Conservation (phyloP, 257 asterid genomes). For the Anisodus acutangulus region DNA sequence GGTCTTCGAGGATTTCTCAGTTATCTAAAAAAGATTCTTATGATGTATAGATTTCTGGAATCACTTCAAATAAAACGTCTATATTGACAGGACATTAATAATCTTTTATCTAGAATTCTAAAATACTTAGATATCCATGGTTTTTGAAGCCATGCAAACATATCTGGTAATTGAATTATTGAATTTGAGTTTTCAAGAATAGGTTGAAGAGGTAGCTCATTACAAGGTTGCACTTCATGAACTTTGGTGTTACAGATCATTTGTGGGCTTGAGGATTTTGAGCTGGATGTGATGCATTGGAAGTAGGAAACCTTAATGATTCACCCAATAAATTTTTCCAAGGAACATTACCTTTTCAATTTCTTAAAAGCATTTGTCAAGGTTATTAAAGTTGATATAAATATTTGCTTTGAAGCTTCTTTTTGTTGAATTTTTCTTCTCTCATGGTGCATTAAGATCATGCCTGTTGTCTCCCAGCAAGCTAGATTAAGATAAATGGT, state of each 20-base stretch:
- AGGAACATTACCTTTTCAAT: background rate
- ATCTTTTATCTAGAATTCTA: background rate
- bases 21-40: background rate
- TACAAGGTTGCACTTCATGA: conserved; percentile 5
- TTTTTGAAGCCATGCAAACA: background rate
- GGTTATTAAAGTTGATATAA: background rate
- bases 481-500: conserved; percentile 5
- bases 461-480: background rate
- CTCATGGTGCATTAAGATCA: background rate
- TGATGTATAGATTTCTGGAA: conserved; percentile 4
- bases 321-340: background rate
- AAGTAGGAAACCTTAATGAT: background rate
- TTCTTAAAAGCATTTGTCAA: conserved; percentile 20
- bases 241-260: conserved; percentile 22
- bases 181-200: background rate
- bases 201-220: conserved; percentile 26
- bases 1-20: background rate
- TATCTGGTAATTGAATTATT: conserved; percentile 6
- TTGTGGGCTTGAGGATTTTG: conserved; percentile 19
- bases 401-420: background rate
- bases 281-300: conserved; percentile 10
- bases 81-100: background rate
- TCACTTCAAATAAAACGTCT: background rate
- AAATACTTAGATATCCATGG: background rate
- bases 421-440: background rate